Percentiles rank a stretch among this genome's conserved stretches.
Conservation (phyloP, 2,329 filamentous ascomycete species). For the Colletotrichum camelliae region DNA sequence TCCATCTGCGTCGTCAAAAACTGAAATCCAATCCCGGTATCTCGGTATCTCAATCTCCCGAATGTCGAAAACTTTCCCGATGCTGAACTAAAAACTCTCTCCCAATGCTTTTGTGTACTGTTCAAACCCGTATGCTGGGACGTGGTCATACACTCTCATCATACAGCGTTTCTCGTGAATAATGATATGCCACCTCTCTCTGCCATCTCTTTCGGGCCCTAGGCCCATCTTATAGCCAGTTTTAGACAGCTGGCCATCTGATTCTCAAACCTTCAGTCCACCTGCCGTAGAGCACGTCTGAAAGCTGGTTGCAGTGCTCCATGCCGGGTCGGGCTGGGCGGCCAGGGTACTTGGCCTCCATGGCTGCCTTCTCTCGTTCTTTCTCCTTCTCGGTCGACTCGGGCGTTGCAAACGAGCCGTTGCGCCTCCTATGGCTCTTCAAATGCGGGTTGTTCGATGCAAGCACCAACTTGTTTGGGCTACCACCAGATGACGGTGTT, state of each 20-base stretch:
- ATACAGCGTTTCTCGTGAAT: constrained; percentile 22
- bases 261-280: constrained; percentile 86
- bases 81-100: background rate
- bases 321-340: constrained; percentile 70
- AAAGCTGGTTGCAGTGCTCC: constrained; percentile 90
- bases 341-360: constrained; percentile 61
- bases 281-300: constrained; percentile 87
- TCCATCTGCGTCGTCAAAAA: background rate
- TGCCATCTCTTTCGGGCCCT: background rate
- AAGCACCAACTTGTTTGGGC: constrained; percentile 72
- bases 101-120: constrained; percentile 23
- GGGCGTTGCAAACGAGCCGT: constrained; percentile 45
- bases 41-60: background rate
- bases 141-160: constrained; percentile 22
- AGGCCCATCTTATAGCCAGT: background rate
- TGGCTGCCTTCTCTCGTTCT: constrained; percentile 51
- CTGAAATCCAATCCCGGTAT: constrained; percentile 1
- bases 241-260: constrained; percentile 63
- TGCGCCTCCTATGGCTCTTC: constrained; percentile 75
- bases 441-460: constrained; percentile 86
- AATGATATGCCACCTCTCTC: background rate
- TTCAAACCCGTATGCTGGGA: constrained; percentile 18
- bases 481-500: constrained; percentile 29
- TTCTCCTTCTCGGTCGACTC: constrained; percentile 47
- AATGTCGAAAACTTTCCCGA: background rate